Evolutionary conservation across 345 rosid genomes (phyloP), one percentile per base, ranked within the genome.

Genomic region (Populus deltoides): DNA sequence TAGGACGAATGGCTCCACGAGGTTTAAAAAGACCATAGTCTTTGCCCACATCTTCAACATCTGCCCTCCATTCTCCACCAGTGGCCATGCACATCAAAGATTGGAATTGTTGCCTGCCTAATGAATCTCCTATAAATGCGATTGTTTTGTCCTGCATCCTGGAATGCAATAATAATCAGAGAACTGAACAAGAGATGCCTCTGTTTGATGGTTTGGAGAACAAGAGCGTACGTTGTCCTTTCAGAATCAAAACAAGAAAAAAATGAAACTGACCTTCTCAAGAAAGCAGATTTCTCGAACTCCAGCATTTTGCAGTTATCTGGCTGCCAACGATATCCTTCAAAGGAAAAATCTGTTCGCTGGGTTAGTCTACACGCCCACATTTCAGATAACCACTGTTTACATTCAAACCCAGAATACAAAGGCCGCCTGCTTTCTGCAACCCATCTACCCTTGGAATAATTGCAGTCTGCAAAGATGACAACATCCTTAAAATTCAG

Each of bases 301-400:
- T 88, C 89, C 31, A 85, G 86, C 87, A 88, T 85, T 72, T 89
- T 82, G 78, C 97, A 94, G 84, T 90, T 83, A 59, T 89, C 74
- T 25, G 97, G 95, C 81, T 89, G 94, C 95, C 98, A 94, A 24
- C 92, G 84, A 71, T 86, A 90, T 79, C 86, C 76, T 78, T 94
- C 98, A 0, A 84, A 94, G 3, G 97, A 88, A 79, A 93, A 94
- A 70, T 92, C 97, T 5, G 86, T 84, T 17, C 80, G 75, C 29
- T 67, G 82, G 11, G 77, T 78, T 31, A 76, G 73, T 68, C 82
- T 79, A 29, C 82, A 82, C 9, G 82, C 82, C 80, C 85, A 82
- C 82, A 79, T 82, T 70, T 76, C 82, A 3, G 82, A 78, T 66
- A 79, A 55, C 85, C 85, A 79, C 51, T 79, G 82, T 20, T 82